phyloP scores from a whole-genome alignment of 495 filamentous ascomycete genomes.

The Trichoderma asperelloides region DNA sequence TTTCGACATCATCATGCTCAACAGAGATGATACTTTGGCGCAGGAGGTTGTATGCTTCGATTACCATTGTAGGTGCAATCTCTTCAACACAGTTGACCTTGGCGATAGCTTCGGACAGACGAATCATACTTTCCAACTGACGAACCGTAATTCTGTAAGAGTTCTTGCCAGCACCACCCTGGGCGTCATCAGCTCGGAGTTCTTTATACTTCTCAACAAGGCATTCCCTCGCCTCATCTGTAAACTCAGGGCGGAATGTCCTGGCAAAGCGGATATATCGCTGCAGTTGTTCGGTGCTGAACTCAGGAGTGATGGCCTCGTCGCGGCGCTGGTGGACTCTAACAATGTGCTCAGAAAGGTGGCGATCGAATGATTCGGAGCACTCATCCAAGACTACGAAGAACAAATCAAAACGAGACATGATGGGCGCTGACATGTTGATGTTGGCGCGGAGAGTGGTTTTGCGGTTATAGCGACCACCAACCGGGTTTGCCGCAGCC shows the following conservation, averaged over 20 bases:
- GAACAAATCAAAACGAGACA: slow-evolving; percentile 98
- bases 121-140: slow-evolving; percentile 92
- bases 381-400: slow-evolving; percentile 98
- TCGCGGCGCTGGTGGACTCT: slow-evolving; percentile 88
- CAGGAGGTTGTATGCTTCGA: slow-evolving; percentile 82
- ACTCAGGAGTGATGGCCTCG: slow-evolving; percentile 80
- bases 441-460: slow-evolving; percentile 87
- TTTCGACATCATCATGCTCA: slow-evolving; percentile 95
- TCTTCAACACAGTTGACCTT: slow-evolving; percentile 96
- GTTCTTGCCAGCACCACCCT: slow-evolving; percentile 86
- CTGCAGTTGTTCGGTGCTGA: slow-evolving; percentile 93
- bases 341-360: slow-evolving; percentile 90
- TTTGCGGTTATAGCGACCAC: slow-evolving; percentile 94
- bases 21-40: slow-evolving; percentile 93
- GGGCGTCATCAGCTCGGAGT: slow-evolving; percentile 84
- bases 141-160: slow-evolving; percentile 95
- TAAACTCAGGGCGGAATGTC: slow-evolving; percentile 91
- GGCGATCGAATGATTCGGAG: slow-evolving; percentile 82
- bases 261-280: slow-evolving; percentile 94
- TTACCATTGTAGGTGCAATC: slow-evolving; percentile 72
- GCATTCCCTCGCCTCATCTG: slow-evolving; percentile 70
- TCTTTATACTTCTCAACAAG: slow-evolving; percentile 96
- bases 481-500: slow-evolving; percentile 92
- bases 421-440: slow-evolving; percentile 97
- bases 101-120: slow-evolving; percentile 88